Percentiles rank a stretch among this genome's conserved stretches.
Evolutionary conservation across 2,329 filamentous ascomycete species (phyloP).

Genomic region (Xylogone sp.): DNA sequence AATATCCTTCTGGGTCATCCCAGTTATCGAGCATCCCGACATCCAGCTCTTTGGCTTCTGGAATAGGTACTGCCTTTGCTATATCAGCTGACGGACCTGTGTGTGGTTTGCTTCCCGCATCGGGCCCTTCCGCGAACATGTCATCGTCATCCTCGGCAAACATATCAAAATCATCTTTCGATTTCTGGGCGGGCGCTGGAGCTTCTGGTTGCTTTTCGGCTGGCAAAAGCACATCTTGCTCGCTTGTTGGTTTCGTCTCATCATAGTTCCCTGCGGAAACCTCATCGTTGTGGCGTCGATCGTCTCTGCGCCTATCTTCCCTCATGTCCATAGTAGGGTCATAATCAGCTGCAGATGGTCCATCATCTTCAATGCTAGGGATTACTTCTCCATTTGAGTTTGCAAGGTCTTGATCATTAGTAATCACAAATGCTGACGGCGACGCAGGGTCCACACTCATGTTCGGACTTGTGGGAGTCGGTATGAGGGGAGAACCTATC

Average conservation of each 20-base stretch:
- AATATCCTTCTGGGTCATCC: slow-evolving; percentile 94
- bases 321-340: slow-evolving; percentile 86
- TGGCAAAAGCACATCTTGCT: slow-evolving; percentile 46
- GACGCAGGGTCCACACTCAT: slow-evolving; percentile 28
- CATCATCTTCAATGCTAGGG: slow-evolving; percentile 52
- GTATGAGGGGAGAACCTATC: slow-evolving; percentile 25
- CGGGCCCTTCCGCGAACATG: slow-evolving; percentile 55
- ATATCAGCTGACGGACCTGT: slow-evolving; percentile 36
- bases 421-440: slow-evolving; percentile 50
- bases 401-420: slow-evolving; percentile 64
- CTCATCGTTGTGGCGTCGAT: slow-evolving; percentile 57
- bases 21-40: slow-evolving; percentile 84
- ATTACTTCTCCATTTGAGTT: slow-evolving; percentile 48
- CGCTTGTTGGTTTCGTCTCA: slow-evolving; percentile 50
- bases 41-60: slow-evolving; percentile 52
- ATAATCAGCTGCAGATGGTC: slow-evolving; percentile 89
- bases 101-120: slow-evolving; percentile 30
- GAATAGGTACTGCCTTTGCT: slow-evolving; percentile 40
- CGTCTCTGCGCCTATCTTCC: slow-evolving; percentile 72
- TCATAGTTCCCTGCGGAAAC: slow-evolving; percentile 52
- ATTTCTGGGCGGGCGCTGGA: slow-evolving; percentile 32
- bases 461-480: slow-evolving; percentile 30
- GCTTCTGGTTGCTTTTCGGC: slow-evolving; percentile 18
- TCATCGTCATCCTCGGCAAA: slow-evolving; percentile 78
- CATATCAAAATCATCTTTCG: slow-evolving; percentile 75